Conservation (phyloP, 1,284 basidiomycete species). For the Ustilago nuda region DNA sequence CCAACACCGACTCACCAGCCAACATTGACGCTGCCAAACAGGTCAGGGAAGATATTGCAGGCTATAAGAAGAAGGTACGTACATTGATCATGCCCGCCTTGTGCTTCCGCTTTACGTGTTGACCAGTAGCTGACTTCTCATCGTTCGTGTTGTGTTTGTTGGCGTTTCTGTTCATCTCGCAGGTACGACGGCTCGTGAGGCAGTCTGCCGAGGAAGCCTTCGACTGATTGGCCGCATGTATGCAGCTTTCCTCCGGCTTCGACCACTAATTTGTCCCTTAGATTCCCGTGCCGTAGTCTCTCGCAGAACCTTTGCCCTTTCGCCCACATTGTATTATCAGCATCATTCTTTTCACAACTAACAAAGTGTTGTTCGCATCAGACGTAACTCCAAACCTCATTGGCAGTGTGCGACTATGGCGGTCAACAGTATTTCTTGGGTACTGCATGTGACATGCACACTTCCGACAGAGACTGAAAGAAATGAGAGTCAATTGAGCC, state of each 20-base stretch:
- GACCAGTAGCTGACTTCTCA: background rate
- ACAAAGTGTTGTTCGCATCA: background rate
- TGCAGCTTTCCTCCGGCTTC: background rate
- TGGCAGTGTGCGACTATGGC: background rate
- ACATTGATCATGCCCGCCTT: background rate
- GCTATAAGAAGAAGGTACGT: conserved; percentile 66
- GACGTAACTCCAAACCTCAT: background rate
- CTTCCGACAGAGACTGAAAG: background rate
- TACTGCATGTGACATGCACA: background rate
- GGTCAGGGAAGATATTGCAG: conserved; percentile 65
- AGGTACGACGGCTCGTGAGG: conserved; percentile 65
- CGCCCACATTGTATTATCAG: conserved; percentile 23
- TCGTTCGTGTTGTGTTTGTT: background rate
- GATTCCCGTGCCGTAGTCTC: background rate
- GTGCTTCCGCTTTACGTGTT: background rate
- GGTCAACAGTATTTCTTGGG: background rate
- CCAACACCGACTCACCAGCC: conserved; percentile 93
- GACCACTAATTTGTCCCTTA: background rate
- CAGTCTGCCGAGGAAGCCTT: conserved; percentile 66
- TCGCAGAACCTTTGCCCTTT: conserved; percentile 2
- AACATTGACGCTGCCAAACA: conserved; percentile 85
- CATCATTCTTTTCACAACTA: background rate
- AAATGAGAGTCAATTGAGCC: conserved; percentile 10
- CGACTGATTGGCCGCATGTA: conserved; percentile 20
- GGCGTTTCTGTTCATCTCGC: background rate